Percentiles rank a stretch among this genome's conserved stretches.
Conservation (phyloP, 768 basidiomycete genomes). For the Suillus occidentalis region DNA sequence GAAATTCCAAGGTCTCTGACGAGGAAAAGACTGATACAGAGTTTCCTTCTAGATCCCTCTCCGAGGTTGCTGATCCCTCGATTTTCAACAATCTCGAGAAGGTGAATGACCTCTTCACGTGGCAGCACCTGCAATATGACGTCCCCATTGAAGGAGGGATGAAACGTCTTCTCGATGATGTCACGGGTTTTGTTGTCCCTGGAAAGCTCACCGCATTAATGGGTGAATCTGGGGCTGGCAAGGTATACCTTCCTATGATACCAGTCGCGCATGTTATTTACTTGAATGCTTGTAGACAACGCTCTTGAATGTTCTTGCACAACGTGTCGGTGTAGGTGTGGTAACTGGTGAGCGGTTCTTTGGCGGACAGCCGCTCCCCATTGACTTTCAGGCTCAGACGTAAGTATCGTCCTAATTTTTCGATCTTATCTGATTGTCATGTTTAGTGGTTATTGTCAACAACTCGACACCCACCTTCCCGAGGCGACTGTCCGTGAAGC, state of each 20-base stretch:
- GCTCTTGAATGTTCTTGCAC: slow-evolving; percentile 47
- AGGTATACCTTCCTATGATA: slow-evolving; percentile 23
- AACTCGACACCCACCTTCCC: slow-evolving; percentile 77
- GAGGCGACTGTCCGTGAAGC: slow-evolving; percentile 81
- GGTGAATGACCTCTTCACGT: slow-evolving; percentile 68
- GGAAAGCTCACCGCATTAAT: slow-evolving; percentile 79
- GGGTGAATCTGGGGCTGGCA: slow-evolving; percentile 61
- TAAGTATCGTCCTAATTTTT: slow-evolving; percentile 3
- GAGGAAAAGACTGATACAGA: slow-evolving; percentile 27
- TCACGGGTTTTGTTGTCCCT: slow-evolving; percentile 79
- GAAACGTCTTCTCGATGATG: slow-evolving; percentile 60
- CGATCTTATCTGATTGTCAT: background rate
- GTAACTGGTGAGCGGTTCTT: slow-evolving; percentile 44
- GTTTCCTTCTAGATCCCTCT: background rate
- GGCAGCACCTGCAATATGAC: slow-evolving; percentile 69
- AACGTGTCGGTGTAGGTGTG: slow-evolving; percentile 37
- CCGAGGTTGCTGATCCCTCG: background rate
- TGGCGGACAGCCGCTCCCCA: slow-evolving; percentile 42
- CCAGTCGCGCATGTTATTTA: background rate
- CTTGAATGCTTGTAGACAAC: slow-evolving; percentile 45
- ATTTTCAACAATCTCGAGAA: background rate
- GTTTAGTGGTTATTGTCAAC: slow-evolving; percentile 78
- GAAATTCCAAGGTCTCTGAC: slow-evolving; percentile 24
- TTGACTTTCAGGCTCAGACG: slow-evolving; percentile 60
- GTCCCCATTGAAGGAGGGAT: slow-evolving; percentile 63